Evolutionary conservation across 306 rosid genomes (phyloP), one percentile per base, ranked within the genome.

Genomic region (Mimosa pudica): DNA sequence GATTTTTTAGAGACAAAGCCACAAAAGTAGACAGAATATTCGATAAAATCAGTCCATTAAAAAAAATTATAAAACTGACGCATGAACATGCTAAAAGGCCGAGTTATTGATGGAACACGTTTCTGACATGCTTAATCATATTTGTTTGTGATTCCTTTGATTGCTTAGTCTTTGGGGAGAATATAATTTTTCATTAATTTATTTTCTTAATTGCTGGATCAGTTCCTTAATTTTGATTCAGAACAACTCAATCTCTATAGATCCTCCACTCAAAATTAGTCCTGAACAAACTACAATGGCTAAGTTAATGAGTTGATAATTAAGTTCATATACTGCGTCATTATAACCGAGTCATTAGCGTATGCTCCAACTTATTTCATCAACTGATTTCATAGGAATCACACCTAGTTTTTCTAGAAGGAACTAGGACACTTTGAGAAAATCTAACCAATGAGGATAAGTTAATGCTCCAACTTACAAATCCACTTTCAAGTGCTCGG

Each of bases 401-500:
- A 52, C n/a, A 13, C 58, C 14, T 1, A 10, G 14, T 62, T 62
- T 64, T 64, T 64, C 20, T 35, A 14, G 33, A 36, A 6, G 14
- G 24, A 64, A 38, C 49, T 66, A 16, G 32, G 32, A 41, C 24
- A 66, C 49, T 16, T 14, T 14, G 58, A 73, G 67, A 79, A 66
- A 33, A 71, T 32, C 45, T 36, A 24, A 47, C 17, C 7, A 41
- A 38, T 8, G n/a, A 68, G 5, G 47, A 54, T 12, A 44, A 46
- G 76, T 68, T 62, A n/a, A 62, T 33, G 55, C 35, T 77, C 18
- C 48, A 81, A 91, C 98, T 92, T 91, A 95, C 99, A 84, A 85
- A 95, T 86, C 96, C 99, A 76, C 80, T 91, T 87, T 95, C 95
- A 55, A 95, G 93, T 51, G 99, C 99, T 85, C 90, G 80, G 86